Evolutionary conservation across 176 grass and related monocot species (phyloP).

Genomic region (Phragmites australis): DNA sequence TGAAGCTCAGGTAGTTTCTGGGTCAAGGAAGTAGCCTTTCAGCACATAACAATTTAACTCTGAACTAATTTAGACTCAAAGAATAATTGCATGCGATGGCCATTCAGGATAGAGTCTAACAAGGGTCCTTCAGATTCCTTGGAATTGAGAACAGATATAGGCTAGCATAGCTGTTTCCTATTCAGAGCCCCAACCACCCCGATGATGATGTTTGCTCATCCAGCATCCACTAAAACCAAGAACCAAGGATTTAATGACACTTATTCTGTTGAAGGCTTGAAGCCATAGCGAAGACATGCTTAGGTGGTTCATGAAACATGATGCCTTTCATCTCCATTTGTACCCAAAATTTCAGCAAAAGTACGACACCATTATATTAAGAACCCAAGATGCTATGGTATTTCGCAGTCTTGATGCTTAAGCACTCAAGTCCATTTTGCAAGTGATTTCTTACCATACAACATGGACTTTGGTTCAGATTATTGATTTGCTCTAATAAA

Average conservation of each 20-base stretch:
- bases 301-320: conserved; percentile 12
- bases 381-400: conserved; percentile 2
- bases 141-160: background rate
- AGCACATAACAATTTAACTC: background rate
- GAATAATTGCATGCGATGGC: background rate
- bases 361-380: conserved; percentile 3
- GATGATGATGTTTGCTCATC: conserved; percentile 15
- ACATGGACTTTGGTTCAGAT: background rate
- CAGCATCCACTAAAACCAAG: conserved; percentile 2
- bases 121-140: background rate
- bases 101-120: background rate
- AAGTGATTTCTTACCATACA: background rate
- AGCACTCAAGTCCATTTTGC: background rate
- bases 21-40: background rate
- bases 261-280: background rate
- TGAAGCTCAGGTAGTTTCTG: conserved; percentile 6
- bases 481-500: background rate
- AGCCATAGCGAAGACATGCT: background rate
- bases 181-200: background rate
- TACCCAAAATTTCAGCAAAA: background rate
- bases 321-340: background rate
- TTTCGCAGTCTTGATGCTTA: background rate
- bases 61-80: background rate
- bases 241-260: conserved; percentile 12
- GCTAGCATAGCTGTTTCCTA: background rate